These are phyloP conservation scores for Staphylotrichum longicolle DNA, from an alignment of 495 filamentous ascomycete genomes.

Conservation along the genomic window DNA sequence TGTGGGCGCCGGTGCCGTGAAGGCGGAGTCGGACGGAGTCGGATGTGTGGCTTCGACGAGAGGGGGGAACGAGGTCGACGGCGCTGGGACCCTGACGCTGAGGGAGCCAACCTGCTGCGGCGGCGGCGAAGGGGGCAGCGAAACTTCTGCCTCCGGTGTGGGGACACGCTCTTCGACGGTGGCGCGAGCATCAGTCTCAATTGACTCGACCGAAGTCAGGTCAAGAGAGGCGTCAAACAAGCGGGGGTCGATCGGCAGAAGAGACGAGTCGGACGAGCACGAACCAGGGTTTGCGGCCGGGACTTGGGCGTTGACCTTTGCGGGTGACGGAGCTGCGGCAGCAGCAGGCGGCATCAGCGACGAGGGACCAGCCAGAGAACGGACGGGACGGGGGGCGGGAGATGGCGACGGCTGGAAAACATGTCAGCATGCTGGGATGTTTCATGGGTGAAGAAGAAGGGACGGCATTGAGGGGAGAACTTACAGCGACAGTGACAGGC, in stretches of 20 bases:
- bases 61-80: no score
- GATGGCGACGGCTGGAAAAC: no score
- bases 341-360: background rate
- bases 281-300: slow-evolving; percentile 1
- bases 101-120: no score
- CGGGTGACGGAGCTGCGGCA: background rate
- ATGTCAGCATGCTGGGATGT: no score
- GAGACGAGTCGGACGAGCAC: background rate
- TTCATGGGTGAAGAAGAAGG: background rate
- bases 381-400: no score
- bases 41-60: no score
- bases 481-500: background rate
- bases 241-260: background rate
- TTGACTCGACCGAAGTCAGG: background rate
- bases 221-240: background rate
- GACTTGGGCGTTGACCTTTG: slow-evolving; percentile 1
- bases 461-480: background rate
- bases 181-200: background rate
- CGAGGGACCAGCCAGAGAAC: background rate
- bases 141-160: no score
- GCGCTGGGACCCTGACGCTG: no score
- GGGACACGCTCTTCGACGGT: background rate
- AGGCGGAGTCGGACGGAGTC: no score
- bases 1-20: background rate
- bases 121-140: no score